Evolutionary conservation across 2,329 filamentous ascomycete genomes (phyloP).

Genomic region (Aspergillus thermomutatus): DNA sequence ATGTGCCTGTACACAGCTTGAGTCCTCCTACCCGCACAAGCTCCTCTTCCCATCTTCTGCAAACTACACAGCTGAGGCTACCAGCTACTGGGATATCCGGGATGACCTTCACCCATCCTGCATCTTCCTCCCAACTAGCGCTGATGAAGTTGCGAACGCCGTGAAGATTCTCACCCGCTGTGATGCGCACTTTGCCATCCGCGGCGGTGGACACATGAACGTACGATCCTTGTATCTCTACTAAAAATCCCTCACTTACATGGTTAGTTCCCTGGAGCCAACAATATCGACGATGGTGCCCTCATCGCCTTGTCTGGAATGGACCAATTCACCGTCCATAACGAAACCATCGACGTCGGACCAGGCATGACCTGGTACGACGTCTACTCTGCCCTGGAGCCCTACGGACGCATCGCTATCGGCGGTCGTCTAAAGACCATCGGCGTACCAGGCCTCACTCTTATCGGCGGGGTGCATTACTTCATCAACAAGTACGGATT

Average conservation of each 20-base stretch:
- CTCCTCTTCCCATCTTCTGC: constrained; percentile 7
- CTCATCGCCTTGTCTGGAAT: constrained; percentile 25
- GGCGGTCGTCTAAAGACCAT: constrained; percentile 34
- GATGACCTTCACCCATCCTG: constrained; percentile 25
- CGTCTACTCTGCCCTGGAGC: constrained; percentile 25
- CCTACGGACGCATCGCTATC: constrained; percentile 21
- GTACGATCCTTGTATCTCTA: constrained; percentile 5
- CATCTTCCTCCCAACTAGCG: constrained; percentile 26
- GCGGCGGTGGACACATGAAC: constrained; percentile 52
- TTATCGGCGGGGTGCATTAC: constrained; percentile 35
- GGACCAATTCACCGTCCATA: constrained; percentile 18
- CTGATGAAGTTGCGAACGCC: constrained; percentile 22
- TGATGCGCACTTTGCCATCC: constrained; percentile 50
- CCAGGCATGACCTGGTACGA: constrained; percentile 29
- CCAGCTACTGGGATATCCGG: constrained; percentile 29
- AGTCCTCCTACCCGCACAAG: neutral
- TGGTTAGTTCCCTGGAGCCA: constrained; percentile 22
- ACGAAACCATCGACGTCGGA: constrained; percentile 22
- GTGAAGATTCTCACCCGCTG: constrained; percentile 21
- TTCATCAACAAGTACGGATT: constrained; percentile 32
- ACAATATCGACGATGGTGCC: constrained; percentile 32
- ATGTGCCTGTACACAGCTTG: too few species aligned
- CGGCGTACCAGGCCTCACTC: constrained; percentile 33
- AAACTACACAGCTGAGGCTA: constrained; percentile 22
- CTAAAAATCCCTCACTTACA: neutral